These are phyloP conservation scores for Dothideomycetes sp. DNA, from an alignment of 2,329 filamentous ascomycete genomes.

Conservation along the genomic window DNA sequence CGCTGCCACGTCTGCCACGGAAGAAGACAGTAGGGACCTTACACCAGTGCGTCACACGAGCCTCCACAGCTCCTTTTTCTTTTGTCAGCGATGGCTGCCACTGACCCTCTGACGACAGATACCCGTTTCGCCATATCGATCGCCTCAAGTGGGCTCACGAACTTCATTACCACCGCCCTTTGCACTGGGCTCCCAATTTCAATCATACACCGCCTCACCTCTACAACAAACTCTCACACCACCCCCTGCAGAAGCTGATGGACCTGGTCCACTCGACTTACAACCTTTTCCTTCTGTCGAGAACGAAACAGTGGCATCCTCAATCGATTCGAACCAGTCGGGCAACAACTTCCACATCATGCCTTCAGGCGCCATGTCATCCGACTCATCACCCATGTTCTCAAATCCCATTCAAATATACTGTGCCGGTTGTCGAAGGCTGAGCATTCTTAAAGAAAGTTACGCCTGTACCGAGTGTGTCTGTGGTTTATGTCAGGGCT, in stretches of 20 bases:
- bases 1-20: conserved; percentile 83
- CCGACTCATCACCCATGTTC: conserved; percentile 52
- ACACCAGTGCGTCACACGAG: conserved; percentile 72
- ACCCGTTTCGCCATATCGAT: conserved; percentile 41
- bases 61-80: conserved; percentile 15
- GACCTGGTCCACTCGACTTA: conserved; percentile 28
- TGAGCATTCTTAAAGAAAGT: conserved; percentile 69
- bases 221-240: conserved; percentile 85
- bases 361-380: conserved; percentile 38
- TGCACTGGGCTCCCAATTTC: conserved; percentile 42
- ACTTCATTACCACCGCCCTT: conserved; percentile 56
- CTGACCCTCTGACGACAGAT: conserved; percentile 25
- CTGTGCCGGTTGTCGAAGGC: conserved; percentile 74
- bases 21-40: conserved; percentile 80
- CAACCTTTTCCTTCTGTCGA: conserved; percentile 87
- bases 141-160: conserved; percentile 43
- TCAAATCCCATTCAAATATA: conserved; percentile 65
- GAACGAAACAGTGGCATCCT: conserved; percentile 38
- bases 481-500: conserved; percentile 80
- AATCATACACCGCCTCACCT: conserved; percentile 77
- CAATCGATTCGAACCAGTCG: conserved; percentile 59
- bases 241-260: conserved; percentile 42
- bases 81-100: conserved; percentile 16
- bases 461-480: conserved; percentile 96
- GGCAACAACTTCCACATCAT: conserved; percentile 55